phyloP scores from a whole-genome alignment of 2,329 filamentous ascomycete species.

The Fusarium tupiense region DNA sequence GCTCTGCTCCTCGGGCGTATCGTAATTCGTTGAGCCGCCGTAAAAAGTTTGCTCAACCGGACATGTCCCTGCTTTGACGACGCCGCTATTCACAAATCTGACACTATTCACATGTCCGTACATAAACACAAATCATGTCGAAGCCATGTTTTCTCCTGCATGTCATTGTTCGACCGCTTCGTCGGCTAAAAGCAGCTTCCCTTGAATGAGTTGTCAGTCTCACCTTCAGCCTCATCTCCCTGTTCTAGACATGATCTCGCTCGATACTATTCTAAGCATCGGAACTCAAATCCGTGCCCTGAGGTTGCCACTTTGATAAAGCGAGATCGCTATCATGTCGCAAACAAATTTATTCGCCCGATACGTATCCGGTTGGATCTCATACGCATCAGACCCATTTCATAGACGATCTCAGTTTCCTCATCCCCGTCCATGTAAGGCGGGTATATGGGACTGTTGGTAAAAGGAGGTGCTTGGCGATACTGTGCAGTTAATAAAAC shows the following conservation, averaged over 20 bases:
- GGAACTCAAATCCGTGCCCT: constrained; percentile 11
- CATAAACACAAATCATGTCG: constrained; percentile 8
- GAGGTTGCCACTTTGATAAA: constrained; percentile 11
- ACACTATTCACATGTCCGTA: constrained; percentile 27
- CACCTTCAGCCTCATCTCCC: constrained; percentile 26
- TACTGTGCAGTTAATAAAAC: constrained; percentile 22
- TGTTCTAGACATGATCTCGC: constrained; percentile 21
- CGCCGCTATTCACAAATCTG: constrained; percentile 33
- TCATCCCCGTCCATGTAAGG: constrained; percentile 26
- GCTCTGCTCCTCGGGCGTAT: constrained; percentile 1
- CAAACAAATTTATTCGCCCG: constrained; percentile 14
- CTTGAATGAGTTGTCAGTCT: constrained; percentile 26
- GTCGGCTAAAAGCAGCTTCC: constrained; percentile 3
- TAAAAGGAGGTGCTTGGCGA: constrained; percentile 43
- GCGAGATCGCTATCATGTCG: constrained; percentile 14
- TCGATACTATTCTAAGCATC: constrained; percentile 17
- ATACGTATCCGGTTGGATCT: constrained; percentile 16
- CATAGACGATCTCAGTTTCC: constrained; percentile 38
- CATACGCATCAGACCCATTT: constrained; percentile 27
- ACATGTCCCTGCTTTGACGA: constrained; percentile 12
- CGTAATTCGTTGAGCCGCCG: constrained; percentile 12
- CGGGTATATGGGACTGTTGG: constrained; percentile 36
- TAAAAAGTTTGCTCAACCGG: constrained; percentile 2
- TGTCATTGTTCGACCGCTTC: background rate
- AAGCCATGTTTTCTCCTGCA: background rate